Evolutionary conservation across 192 early-diverging fungal genomes (phyloP).

Genomic region (Linnemannia zychae): DNA sequence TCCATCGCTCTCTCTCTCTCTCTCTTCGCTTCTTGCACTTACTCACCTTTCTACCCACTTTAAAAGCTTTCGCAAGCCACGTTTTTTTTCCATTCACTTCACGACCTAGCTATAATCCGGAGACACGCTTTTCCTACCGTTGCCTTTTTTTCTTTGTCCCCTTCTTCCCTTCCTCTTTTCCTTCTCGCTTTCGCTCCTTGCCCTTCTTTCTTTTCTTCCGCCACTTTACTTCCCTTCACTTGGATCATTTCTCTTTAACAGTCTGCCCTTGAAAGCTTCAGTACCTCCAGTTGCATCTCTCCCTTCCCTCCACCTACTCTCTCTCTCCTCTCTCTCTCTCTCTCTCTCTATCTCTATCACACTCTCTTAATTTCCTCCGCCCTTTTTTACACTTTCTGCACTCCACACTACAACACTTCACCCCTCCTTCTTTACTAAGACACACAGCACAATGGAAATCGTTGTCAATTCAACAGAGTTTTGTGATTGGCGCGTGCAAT

Average conservation of each 20-base stretch:
- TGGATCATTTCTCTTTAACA: not conserved
- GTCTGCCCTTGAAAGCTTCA: not conserved
- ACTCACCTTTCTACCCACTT: not conserved
- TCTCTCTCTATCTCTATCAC: not conserved
- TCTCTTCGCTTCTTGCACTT: not conserved
- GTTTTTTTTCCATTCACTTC: not conserved
- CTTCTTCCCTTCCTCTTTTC: not conserved
- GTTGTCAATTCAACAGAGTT: constrained; percentile 48
- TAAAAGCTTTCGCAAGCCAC: not conserved
- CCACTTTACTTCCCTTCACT: not conserved
- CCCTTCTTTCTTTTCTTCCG: not conserved
- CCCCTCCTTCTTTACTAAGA: not conserved
- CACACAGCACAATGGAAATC: constrained; percentile 31
- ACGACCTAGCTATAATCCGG: not conserved
- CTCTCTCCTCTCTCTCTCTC: not conserved
- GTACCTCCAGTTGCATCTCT: not conserved
- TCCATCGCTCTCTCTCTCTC: not conserved
- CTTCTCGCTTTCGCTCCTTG: not conserved
- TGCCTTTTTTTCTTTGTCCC: not conserved
- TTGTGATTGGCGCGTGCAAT: constrained; percentile 53
- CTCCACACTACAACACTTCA: not conserved
- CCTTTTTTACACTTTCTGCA: not conserved
- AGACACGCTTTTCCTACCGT: not conserved
- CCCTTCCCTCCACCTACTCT: not conserved
- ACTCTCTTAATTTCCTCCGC: not conserved